A percentile compares a stretch with the other conserved stretches of the same genome.
These are phyloP conservation scores for Kentomonas sorsogonicus DNA, from an alignment of 208 protist genomes.

Conservation along the genomic window DNA sequence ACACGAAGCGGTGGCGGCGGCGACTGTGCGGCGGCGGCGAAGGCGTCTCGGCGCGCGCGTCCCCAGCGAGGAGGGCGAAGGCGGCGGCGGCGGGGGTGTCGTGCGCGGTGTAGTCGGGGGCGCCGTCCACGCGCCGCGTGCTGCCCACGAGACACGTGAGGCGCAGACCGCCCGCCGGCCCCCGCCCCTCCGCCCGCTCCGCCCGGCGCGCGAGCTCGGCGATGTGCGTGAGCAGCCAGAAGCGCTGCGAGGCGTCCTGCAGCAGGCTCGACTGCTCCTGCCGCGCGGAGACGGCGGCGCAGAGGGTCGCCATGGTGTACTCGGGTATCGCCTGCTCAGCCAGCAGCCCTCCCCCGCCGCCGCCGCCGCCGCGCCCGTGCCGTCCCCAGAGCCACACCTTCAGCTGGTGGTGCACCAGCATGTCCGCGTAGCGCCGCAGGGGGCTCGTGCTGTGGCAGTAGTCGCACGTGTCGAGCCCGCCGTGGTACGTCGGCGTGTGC, in stretches of 20 bases:
- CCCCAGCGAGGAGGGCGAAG: not conserved
- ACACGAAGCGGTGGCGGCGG: constrained; percentile 61
- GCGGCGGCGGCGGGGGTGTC: not conserved
- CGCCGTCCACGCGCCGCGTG: constrained; percentile 50
- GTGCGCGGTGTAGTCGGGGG: constrained; percentile 53
- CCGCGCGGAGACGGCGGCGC: constrained; percentile 72
- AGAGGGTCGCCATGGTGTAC: constrained; percentile 77
- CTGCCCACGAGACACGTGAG: constrained; percentile 73
- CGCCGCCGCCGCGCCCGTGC: not conserved
- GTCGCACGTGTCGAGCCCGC: constrained; percentile 65
- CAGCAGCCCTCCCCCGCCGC: not conserved
- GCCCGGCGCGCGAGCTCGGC: constrained; percentile 25
- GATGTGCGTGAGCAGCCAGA: constrained; percentile 71
- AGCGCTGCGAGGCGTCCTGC: constrained; percentile 76
- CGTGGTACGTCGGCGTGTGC: constrained; percentile 66
- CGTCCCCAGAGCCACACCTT: constrained; percentile 72
- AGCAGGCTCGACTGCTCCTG: constrained; percentile 79
- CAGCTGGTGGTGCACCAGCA: constrained; percentile 89
- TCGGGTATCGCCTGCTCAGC: constrained; percentile 51
- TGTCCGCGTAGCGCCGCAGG: constrained; percentile 82
- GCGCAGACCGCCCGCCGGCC: no score
- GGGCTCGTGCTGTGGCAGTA: constrained; percentile 88
- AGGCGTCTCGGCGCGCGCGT: no score
- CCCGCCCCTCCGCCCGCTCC: no score
- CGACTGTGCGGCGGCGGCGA: no score